Evolutionary conservation across 2,329 filamentous ascomycete genomes (phyloP).

Genomic region (Diaporthe sp.): DNA sequence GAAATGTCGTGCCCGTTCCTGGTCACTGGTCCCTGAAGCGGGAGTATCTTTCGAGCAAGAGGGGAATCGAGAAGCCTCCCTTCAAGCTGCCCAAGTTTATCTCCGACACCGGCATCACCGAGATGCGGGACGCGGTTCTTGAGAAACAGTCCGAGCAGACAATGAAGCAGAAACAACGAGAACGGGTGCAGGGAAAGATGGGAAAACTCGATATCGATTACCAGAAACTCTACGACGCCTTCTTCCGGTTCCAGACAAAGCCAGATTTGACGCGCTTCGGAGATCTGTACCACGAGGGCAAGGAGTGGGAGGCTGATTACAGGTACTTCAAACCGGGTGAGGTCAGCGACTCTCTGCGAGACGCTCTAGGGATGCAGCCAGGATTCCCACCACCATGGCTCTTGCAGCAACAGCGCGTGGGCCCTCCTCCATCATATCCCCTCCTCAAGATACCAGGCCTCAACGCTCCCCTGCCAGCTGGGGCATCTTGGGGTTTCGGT

Average conservation of each 20-base stretch:
- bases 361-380: conserved; percentile 93
- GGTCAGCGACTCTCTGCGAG: conserved; percentile 87
- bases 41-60: conserved; percentile 96
- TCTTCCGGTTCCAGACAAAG: conserved; percentile 98
- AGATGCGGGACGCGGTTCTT: conserved; percentile 96
- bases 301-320: conserved; percentile 96
- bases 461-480: conserved; percentile 91
- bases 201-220: conserved; percentile 99
- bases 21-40: conserved; percentile 95
- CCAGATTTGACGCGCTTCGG: conserved; percentile 94
- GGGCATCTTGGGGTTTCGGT: conserved; percentile 94
- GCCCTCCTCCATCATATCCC: conserved; percentile 93
- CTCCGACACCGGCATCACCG: conserved; percentile 94
- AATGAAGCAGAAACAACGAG: conserved; percentile 95
- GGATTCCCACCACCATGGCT: conserved; percentile 96
- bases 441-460: conserved; percentile 95
- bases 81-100: conserved; percentile 97
- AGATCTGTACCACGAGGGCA: conserved; percentile 99
- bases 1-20: conserved; percentile 96
- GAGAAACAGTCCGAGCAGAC: conserved; percentile 95
- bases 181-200: conserved; percentile 95
- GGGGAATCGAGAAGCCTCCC: conserved; percentile 94
- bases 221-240: conserved; percentile 97
- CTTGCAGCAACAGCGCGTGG: conserved; percentile 95
- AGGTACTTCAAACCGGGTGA: conserved; percentile 92